phyloP scores from a whole-genome alignment of 805 yeast genomes.

The Cyberlindnera saturnus region DNA sequence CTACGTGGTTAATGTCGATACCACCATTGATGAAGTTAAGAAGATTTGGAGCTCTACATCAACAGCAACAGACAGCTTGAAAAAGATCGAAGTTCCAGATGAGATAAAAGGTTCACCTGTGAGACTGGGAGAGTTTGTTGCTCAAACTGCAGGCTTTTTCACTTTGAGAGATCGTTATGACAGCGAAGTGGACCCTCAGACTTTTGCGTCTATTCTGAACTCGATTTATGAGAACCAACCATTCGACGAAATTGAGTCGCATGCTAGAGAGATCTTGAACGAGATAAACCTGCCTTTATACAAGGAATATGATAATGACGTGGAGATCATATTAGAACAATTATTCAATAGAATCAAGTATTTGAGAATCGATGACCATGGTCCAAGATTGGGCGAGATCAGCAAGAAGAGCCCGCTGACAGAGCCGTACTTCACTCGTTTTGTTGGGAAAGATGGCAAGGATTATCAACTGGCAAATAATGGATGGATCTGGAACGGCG shows the following conservation, averaged over 20 bases:
- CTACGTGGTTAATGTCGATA: conserved; percentile 61
- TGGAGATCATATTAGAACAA: conserved; percentile 58
- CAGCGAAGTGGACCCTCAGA: conserved; percentile 45
- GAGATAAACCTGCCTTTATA: conserved; percentile 74
- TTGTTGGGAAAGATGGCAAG: conserved; percentile 45
- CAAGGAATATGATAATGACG: conserved; percentile 68
- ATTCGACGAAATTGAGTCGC: conserved; percentile 25
- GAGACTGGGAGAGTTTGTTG: conserved; percentile 43
- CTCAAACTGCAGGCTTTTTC: conserved; percentile 32
- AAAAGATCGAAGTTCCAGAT: conserved; percentile 38
- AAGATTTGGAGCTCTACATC: conserved; percentile 27
- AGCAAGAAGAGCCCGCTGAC: conserved; percentile 55
- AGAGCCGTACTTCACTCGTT: conserved; percentile 84
- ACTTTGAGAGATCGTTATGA: conserved; percentile 42
- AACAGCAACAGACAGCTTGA: conserved; percentile 6
- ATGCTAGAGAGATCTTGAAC: conserved; percentile 55
- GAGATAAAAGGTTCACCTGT: conserved; percentile 33
- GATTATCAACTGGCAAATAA: conserved; percentile 80
- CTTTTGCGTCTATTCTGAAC: conserved; percentile 48
- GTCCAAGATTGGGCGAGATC: conserved; percentile 73
- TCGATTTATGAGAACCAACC: conserved; percentile 24
- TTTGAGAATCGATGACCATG: conserved; percentile 69
- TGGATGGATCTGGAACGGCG: conserved; percentile 99
- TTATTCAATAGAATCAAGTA: conserved; percentile 71
- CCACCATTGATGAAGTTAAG: conserved; percentile 34